phyloP scores from a whole-genome alignment of 2,329 filamentous ascomycete species.

The Orbilia javanica region DNA sequence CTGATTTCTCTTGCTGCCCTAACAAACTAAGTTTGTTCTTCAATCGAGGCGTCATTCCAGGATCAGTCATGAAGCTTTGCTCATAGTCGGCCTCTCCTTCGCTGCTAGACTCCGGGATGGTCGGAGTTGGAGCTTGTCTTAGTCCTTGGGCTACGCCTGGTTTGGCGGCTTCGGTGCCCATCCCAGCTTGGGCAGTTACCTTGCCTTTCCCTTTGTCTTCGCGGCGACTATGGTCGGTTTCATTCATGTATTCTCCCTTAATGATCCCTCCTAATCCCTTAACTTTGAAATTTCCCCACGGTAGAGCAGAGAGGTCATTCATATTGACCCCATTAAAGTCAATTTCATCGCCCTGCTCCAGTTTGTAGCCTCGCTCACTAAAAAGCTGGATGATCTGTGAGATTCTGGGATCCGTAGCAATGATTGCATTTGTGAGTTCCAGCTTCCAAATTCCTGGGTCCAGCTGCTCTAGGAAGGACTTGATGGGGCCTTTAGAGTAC shows the following conservation, averaged over 20 bases:
- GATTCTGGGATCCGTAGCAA: constrained; percentile 19
- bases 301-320: constrained; percentile 23
- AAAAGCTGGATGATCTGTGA: constrained; percentile 7
- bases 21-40: constrained; percentile 2
- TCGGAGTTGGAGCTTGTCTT: background rate
- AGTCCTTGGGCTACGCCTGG: background rate
- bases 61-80: constrained; percentile 29
- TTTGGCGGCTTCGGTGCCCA: no score
- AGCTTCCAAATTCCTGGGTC: constrained; percentile 28
- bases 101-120: background rate
- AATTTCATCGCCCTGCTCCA: background rate
- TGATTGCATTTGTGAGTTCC: constrained; percentile 30
- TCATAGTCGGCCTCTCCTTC: constrained; percentile 25
- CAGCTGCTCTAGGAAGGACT: constrained; percentile 22
- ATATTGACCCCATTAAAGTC: constrained; percentile 27
- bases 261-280: background rate
- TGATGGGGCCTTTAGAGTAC: constrained; percentile 19
- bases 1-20: background rate
- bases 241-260: background rate
- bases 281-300: constrained; percentile 31
- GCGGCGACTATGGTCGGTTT: background rate
- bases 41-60: constrained; percentile 19
- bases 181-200: background rate
- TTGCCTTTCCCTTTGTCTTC: background rate
- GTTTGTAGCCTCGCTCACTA: background rate